Evolutionary conservation across 495 filamentous ascomycete species (phyloP).

Genomic region (Endocarpon pusillum): DNA sequence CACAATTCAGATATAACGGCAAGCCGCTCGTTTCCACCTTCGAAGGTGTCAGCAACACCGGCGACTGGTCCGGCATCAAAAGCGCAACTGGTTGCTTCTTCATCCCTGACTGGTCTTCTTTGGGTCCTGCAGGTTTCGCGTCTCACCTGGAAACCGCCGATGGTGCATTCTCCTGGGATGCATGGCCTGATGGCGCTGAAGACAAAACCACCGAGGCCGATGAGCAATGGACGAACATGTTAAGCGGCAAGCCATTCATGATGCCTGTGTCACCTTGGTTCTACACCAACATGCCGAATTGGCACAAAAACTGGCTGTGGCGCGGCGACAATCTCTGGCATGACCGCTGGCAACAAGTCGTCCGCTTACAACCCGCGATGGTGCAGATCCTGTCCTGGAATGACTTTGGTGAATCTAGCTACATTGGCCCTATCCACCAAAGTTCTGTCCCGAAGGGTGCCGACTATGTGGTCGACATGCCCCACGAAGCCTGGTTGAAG

Average conservation of each 20-base stretch:
- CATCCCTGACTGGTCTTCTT: constrained; percentile 45
- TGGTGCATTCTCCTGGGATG: constrained; percentile 54
- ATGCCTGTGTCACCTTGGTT: constrained; percentile 69
- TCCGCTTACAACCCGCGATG: constrained; percentile 45
- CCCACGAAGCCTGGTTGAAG: constrained; percentile 37
- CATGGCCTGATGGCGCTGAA: constrained; percentile 47
- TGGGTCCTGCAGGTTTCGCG: constrained; percentile 33
- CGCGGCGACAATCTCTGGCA: constrained; percentile 57
- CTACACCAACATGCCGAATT: constrained; percentile 51
- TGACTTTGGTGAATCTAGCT: constrained; percentile 62
- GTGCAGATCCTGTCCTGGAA: constrained; percentile 51
- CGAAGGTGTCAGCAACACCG: constrained; percentile 38
- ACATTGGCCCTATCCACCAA: constrained; percentile 41
- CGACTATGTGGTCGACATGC: constrained; percentile 29
- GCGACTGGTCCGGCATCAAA: constrained; percentile 41
- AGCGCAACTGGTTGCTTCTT: constrained; percentile 33
- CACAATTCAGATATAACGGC: constrained; percentile 38
- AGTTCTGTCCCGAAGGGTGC: constrained; percentile 33
- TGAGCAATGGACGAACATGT: constrained; percentile 28
- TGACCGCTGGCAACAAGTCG: constrained; percentile 51
- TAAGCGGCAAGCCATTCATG: constrained; percentile 51
- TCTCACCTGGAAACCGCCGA: constrained; percentile 32
- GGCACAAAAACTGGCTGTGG: constrained; percentile 59
- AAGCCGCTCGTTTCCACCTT: constrained; percentile 57
- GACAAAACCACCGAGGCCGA: constrained; percentile 38